Evolutionary conservation across 257 asterid species (phyloP).

Genomic region (Linaria vulgaris): DNA sequence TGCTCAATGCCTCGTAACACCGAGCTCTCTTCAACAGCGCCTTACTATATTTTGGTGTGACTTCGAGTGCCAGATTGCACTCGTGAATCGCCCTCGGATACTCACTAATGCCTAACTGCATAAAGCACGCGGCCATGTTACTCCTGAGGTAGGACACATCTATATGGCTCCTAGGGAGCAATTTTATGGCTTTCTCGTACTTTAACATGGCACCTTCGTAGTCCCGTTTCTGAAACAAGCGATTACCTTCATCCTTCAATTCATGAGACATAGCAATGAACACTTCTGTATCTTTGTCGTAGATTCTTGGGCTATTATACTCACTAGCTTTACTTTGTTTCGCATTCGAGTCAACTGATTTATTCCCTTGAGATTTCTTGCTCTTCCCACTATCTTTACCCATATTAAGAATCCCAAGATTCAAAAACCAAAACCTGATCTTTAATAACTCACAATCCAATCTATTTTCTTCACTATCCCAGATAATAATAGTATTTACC

Average conservation of each 20-base stretch:
- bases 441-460: conserved; percentile 7
- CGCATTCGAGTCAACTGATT: conserved; percentile 39
- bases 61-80: conserved; percentile 88
- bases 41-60: conserved; percentile 78
- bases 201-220: conserved; percentile 71
- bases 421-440: conserved; percentile 1
- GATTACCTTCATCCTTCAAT: conserved; percentile 75
- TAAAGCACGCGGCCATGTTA: conserved; percentile 79
- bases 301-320: conserved; percentile 38
- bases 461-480: too few relatives aligned
- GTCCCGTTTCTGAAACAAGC: conserved; percentile 65
- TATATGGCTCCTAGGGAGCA: conserved; percentile 78
- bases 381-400: conserved; percentile 58
- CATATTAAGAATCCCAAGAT: conserved; percentile 44
- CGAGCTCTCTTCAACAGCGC: conserved; percentile 85
- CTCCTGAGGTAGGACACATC: conserved; percentile 76
- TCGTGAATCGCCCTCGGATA: conserved; percentile 79
- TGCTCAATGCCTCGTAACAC: conserved; percentile 82
- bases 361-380: conserved; percentile 39
- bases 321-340: conserved; percentile 37
- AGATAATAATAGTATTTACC: neutral
- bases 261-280: conserved; percentile 69
- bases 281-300: conserved; percentile 61
- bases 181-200: conserved; percentile 69
- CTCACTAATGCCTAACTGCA: conserved; percentile 80